Evolutionary conservation across 352 stramenopile species (phyloP).

Genomic region (Saprolegnia diclina): DNA sequence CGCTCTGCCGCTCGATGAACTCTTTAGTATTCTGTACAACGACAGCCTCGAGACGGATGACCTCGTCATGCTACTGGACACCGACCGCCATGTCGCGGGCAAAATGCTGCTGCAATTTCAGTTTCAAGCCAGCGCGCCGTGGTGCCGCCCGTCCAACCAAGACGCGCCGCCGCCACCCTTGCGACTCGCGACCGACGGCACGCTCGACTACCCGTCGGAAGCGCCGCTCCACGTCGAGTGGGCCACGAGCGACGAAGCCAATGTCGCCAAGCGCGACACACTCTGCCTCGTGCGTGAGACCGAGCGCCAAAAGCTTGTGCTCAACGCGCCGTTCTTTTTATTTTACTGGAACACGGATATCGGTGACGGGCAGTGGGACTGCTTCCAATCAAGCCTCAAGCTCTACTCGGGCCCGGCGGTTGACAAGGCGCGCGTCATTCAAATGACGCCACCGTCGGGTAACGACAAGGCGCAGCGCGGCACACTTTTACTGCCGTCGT

Average conservation of each 20-base stretch:
- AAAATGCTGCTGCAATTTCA: constrained; percentile 40
- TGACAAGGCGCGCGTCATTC: neutral
- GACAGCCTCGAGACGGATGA: constrained; percentile 42
- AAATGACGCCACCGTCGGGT: neutral
- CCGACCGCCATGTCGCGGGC: constrained; percentile 37
- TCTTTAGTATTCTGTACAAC: constrained; percentile 42
- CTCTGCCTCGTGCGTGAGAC: constrained; percentile 42
- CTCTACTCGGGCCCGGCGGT: neutral
- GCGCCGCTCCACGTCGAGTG: constrained; percentile 39
- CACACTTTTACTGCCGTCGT: neutral
- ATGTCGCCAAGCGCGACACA: constrained; percentile 34
- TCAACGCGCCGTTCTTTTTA: constrained; percentile 41
- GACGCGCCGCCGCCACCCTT: neutral
- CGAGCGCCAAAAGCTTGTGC: constrained; percentile 34
- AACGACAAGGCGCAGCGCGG: neutral
- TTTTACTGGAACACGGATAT: constrained; percentile 36
- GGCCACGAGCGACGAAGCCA: constrained; percentile 28
- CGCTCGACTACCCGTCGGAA: constrained; percentile 41
- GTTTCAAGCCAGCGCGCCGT: constrained; percentile 34
- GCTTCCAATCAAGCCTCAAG: constrained; percentile 1
- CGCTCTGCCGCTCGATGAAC: constrained; percentile 40
- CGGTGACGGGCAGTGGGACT: neutral
- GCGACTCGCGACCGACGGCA: constrained; percentile 23
- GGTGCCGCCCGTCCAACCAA: neutral
- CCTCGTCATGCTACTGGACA: constrained; percentile 36